Percentiles rank a stretch among this genome's conserved stretches.
These are phyloP conservation scores for Sporobolomyces phaffii DNA, from an alignment of 768 basidiomycete genomes.

Conservation along the genomic window DNA sequence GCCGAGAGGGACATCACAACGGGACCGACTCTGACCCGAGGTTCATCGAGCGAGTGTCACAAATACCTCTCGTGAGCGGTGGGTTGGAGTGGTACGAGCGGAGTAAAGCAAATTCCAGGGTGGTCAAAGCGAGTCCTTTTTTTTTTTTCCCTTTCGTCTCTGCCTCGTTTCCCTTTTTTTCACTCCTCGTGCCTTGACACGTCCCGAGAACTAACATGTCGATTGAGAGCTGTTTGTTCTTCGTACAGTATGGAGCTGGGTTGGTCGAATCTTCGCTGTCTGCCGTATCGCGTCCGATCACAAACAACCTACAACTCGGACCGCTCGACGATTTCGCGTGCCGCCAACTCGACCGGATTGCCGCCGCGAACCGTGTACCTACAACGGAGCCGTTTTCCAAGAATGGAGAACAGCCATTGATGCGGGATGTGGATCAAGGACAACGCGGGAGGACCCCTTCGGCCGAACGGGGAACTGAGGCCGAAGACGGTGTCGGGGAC, in stretches of 20 bases:
- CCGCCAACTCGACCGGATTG: constrained; percentile 72
- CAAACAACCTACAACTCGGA: constrained; percentile 43
- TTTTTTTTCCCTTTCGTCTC: too few species aligned
- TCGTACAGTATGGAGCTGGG: constrained; percentile 29
- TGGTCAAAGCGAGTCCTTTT: constrained; percentile 76
- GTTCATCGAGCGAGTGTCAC: constrained; percentile 35
- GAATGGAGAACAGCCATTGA: background rate
- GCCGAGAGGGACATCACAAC: background rate
- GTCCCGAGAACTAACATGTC: too few species aligned
- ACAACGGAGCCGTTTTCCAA: background rate
- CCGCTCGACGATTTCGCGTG: constrained; percentile 79
- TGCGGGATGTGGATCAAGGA: background rate
- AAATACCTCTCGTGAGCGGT: constrained; percentile 29
- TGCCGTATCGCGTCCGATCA: constrained; percentile 32
- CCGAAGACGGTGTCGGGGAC: background rate
- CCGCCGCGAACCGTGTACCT: background rate
- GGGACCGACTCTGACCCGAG: constrained; percentile 14
- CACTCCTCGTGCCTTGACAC: too few species aligned
- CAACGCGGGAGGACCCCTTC: background rate
- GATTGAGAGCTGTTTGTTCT: background rate
- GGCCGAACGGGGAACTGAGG: background rate
- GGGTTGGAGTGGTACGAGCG: constrained; percentile 53
- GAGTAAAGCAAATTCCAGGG: constrained; percentile 72
- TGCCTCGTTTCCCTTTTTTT: too few species aligned
- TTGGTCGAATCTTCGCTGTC: constrained; percentile 37